Conservation (phyloP, 768 basidiomycete species). For the Tricholoma sp. region DNA sequence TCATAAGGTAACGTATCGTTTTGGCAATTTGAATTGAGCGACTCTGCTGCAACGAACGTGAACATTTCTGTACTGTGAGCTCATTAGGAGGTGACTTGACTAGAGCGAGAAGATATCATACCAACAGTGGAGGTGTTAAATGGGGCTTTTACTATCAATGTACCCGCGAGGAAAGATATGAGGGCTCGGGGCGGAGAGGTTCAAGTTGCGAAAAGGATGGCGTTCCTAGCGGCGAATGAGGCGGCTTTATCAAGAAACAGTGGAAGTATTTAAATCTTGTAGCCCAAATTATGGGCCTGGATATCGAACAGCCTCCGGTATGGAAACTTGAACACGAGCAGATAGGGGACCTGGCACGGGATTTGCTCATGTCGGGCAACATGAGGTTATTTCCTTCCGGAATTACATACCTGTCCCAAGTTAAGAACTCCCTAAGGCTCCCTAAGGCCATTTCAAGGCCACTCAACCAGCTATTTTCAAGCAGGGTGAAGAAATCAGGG, state of each 20-base stretch:
- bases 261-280: background rate
- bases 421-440: too few species aligned
- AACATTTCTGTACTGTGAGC: background rate
- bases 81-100: background rate
- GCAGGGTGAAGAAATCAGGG: conserved; percentile 6
- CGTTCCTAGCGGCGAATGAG: background rate
- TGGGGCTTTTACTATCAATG: background rate
- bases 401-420: background rate
- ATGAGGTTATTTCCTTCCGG: background rate
- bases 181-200: background rate
- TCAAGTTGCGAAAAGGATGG: background rate
- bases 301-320: conserved; percentile 9
- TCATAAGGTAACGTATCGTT: background rate
- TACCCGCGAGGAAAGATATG: background rate
- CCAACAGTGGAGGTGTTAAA: background rate
- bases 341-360: background rate
- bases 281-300: conserved; percentile 3
- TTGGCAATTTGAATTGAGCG: background rate
- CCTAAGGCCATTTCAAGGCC: too few species aligned
- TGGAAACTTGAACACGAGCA: background rate
- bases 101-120: background rate
- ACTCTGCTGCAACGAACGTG: background rate
- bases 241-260: background rate
- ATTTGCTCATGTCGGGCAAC: background rate
- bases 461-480: too few species aligned